Percentiles rank a stretch among this genome's conserved stretches.
These are phyloP conservation scores for Fusarium coffeatum DNA, from an alignment of 2,329 filamentous ascomycete species.

Conservation along the genomic window DNA sequence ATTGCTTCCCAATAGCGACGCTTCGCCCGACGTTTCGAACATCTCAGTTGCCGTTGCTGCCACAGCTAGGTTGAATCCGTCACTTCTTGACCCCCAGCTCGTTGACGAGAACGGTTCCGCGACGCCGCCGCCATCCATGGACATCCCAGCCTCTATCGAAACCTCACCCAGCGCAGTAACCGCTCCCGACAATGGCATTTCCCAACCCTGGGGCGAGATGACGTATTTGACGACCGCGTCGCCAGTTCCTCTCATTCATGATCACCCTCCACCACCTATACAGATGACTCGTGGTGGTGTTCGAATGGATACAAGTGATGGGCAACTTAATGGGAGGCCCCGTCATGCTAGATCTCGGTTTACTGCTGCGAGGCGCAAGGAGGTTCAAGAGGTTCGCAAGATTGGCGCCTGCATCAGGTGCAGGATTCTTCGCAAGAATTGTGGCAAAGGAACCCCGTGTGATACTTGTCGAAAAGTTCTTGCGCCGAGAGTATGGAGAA, in stretches of 20 bases:
- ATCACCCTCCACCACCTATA: conserved; percentile 49
- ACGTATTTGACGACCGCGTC: conserved; percentile 58
- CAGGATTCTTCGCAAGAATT: conserved; percentile 73
- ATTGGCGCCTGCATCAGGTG: conserved; percentile 75
- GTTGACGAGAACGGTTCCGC: conserved; percentile 49
- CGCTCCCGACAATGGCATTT: conserved; percentile 39
- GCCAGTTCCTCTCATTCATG: conserved; percentile 48
- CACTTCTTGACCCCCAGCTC: conserved; percentile 66
- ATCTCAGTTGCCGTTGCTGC: conserved; percentile 68
- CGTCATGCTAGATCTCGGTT: conserved; percentile 69
- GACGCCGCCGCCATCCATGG: conserved; percentile 47
- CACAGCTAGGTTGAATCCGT: conserved; percentile 65
- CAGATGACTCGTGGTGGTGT: conserved; percentile 60
- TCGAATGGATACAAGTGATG: conserved; percentile 62
- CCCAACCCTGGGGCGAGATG: conserved; percentile 66
- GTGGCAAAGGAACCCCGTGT: conserved; percentile 72
- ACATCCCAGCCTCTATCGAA: conserved; percentile 39
- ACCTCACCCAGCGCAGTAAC: conserved; percentile 39
- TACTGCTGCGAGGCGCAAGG: conserved; percentile 67
- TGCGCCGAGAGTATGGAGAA: conserved; percentile 72
- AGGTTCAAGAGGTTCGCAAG: conserved; percentile 73
- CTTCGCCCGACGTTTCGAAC: conserved; percentile 59
- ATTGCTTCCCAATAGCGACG: conserved; percentile 53
- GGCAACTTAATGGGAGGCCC: conserved; percentile 59
- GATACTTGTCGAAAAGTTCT: conserved; percentile 73